A percentile compares a stretch with the other conserved stretches of the same genome.
Evolutionary conservation across 2,329 filamentous ascomycete genomes (phyloP).

Genomic region (Thielaviopsis musarum): DNA sequence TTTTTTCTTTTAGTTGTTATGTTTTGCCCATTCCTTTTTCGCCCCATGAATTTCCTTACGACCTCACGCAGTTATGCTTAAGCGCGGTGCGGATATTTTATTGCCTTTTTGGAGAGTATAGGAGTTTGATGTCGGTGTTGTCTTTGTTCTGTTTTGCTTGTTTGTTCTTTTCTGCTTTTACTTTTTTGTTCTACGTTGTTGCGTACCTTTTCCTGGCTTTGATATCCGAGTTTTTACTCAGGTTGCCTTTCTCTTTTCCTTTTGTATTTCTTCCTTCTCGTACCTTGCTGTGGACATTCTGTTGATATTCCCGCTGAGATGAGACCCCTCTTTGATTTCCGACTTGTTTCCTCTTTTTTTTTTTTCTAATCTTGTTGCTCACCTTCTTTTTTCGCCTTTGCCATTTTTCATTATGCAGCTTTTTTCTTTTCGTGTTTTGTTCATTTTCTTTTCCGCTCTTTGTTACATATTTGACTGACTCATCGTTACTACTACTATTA

Average conservation of each 20-base stretch:
- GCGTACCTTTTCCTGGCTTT: not conserved
- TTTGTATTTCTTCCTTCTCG: not conserved
- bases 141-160: conserved; percentile 8
- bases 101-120: not conserved
- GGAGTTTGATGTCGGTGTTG: conserved; percentile 1
- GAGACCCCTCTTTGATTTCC: not conserved
- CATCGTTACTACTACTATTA: conserved; percentile 7
- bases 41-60: not conserved
- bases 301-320: not conserved
- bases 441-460: conserved; percentile 10
- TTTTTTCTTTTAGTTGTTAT: too few species aligned
- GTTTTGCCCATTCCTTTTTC: not conserved
- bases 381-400: not conserved
- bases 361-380: not conserved
- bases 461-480: conserved; percentile 14
- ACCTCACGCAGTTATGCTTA: not conserved
- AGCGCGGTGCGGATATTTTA: not conserved
- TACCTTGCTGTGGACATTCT: too few species aligned
- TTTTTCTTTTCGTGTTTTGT: conserved; percentile 13
- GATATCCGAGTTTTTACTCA: not conserved
- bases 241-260: not conserved
- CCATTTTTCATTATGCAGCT: not conserved
- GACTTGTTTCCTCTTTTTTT: not conserved
- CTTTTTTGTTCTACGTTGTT: not conserved
- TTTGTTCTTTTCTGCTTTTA: not conserved